Evolutionary conservation across 2,329 filamentous ascomycete species (phyloP).

Genomic region (Dactylellina cionopaga): DNA sequence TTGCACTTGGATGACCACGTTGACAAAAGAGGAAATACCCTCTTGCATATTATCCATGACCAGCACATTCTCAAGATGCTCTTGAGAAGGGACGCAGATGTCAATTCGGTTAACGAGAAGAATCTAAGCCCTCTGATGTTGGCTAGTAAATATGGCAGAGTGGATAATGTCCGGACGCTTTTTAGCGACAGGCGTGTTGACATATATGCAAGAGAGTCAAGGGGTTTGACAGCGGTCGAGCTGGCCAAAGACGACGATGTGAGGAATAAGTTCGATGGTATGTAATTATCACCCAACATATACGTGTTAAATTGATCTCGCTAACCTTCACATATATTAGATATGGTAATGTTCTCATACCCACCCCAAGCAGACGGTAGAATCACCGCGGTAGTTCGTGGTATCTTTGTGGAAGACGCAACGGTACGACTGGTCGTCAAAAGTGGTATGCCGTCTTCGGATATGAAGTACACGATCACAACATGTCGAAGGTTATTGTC

Average conservation of each 20-base stretch:
- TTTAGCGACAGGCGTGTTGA: slow-evolving; percentile 91
- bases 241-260: slow-evolving; percentile 98
- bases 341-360: slow-evolving; percentile 84
- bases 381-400: slow-evolving; percentile 90
- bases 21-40: slow-evolving; percentile 89
- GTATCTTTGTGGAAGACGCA: slow-evolving; percentile 96
- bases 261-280: slow-evolving; percentile 84
- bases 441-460: slow-evolving; percentile 84
- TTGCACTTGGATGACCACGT: slow-evolving; percentile 92
- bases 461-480: slow-evolving; percentile 83
- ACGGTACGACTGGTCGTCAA: slow-evolving; percentile 93
- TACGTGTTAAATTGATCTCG: neutral
- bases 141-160: slow-evolving; percentile 94
- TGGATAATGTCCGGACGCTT: slow-evolving; percentile 88
- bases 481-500: slow-evolving; percentile 86
- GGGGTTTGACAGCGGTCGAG: slow-evolving; percentile 92
- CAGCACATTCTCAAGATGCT: slow-evolving; percentile 79
- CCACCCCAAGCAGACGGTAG: slow-evolving; percentile 77
- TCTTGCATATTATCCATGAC: slow-evolving; percentile 95
- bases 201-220: slow-evolving; percentile 80
- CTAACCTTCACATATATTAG: slow-evolving; percentile 59
- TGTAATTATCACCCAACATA: neutral
- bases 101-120: slow-evolving; percentile 94
- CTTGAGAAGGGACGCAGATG: slow-evolving; percentile 88
- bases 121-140: slow-evolving; percentile 97